Conservation (phyloP, 768 basidiomycete genomes). For the Lactifluus echinatus region DNA sequence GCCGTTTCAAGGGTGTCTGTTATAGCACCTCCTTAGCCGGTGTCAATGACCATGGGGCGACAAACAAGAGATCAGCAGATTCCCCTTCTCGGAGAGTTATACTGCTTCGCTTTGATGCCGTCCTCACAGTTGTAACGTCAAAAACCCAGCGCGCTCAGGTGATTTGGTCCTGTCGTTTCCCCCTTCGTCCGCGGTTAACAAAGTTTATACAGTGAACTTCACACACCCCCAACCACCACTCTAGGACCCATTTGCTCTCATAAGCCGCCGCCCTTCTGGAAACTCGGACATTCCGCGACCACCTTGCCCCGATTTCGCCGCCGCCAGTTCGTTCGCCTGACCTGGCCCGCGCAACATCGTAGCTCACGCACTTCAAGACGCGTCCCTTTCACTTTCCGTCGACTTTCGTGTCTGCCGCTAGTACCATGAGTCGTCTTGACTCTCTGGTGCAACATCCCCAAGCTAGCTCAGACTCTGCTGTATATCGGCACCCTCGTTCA, state of each 20-base stretch:
- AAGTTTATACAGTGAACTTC: slow-evolving; percentile 16
- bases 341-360: slow-evolving; percentile 10
- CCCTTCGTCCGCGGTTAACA: slow-evolving; percentile 20
- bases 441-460: slow-evolving; percentile 14
- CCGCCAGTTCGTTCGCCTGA: slow-evolving; percentile 20
- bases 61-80: slow-evolving; percentile 21
- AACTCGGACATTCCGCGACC: slow-evolving; percentile 16
- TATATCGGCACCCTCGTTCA: slow-evolving; percentile 4
- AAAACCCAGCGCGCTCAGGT: slow-evolving; percentile 17
- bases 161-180: slow-evolving; percentile 18
- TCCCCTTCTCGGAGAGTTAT: slow-evolving; percentile 17
- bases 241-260: slow-evolving; percentile 14
- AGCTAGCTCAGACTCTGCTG: slow-evolving; percentile 12
- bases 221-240: slow-evolving; percentile 8
- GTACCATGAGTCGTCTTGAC: slow-evolving; percentile 19
- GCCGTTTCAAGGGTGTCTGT: slow-evolving; percentile 21
- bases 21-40: slow-evolving; percentile 20
- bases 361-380: slow-evolving; percentile 13
- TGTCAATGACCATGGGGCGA: slow-evolving; percentile 21
- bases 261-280: slow-evolving; percentile 16
- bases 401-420: neutral
- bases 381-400: slow-evolving; percentile 3
- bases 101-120: slow-evolving; percentile 19
- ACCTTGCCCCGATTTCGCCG: slow-evolving; percentile 20
- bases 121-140: slow-evolving; percentile 16